A percentile compares a stretch with the other conserved stretches of the same genome.
Conservation (phyloP, 768 basidiomycete genomes). For the Dacryopinax spathularia region DNA sequence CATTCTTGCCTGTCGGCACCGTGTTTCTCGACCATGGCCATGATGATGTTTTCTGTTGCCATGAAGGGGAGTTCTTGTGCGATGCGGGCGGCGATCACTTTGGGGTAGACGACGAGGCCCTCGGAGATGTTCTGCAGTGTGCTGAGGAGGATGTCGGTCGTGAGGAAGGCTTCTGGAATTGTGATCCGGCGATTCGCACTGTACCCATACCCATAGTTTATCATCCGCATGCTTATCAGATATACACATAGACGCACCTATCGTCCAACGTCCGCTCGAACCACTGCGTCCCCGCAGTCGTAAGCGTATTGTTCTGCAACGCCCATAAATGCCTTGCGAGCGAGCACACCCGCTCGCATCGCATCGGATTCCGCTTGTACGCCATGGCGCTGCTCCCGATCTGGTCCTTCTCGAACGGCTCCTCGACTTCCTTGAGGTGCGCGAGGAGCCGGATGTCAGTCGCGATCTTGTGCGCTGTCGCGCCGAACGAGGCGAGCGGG, state of each 20-base stretch:
- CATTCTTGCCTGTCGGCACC: conserved; percentile 94
- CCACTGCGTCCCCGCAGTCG: conserved; percentile 94
- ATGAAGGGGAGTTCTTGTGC: conserved; percentile 95
- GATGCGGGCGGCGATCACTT: conserved; percentile 84
- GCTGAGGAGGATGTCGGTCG: conserved; percentile 89
- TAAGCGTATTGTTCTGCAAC: conserved; percentile 87
- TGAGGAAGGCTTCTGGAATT: conserved; percentile 91
- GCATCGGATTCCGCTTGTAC: conserved; percentile 99
- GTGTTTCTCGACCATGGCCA: conserved; percentile 83
- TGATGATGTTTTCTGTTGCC: conserved; percentile 99
- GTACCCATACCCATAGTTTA: not conserved
- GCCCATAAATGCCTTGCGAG: conserved; percentile 92
- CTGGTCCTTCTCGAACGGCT: conserved; percentile 97
- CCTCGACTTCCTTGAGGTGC: conserved; percentile 96
- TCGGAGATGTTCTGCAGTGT: conserved; percentile 94
- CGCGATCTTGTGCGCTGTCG: conserved; percentile 94
- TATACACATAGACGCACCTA: conserved; percentile 42
- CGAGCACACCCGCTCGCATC: conserved; percentile 92
- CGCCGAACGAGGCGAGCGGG: conserved; percentile 74
- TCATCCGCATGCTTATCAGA: conserved; percentile 2
- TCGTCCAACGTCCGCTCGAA: conserved; percentile 97
- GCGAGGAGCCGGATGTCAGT: conserved; percentile 90
- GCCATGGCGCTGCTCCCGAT: conserved; percentile 98
- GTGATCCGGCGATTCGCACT: conserved; percentile 95
- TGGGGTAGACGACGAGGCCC: conserved; percentile 97